phyloP scores from a whole-genome alignment of 1,139 yeast species.

The Maudiozyma humilis region DNA sequence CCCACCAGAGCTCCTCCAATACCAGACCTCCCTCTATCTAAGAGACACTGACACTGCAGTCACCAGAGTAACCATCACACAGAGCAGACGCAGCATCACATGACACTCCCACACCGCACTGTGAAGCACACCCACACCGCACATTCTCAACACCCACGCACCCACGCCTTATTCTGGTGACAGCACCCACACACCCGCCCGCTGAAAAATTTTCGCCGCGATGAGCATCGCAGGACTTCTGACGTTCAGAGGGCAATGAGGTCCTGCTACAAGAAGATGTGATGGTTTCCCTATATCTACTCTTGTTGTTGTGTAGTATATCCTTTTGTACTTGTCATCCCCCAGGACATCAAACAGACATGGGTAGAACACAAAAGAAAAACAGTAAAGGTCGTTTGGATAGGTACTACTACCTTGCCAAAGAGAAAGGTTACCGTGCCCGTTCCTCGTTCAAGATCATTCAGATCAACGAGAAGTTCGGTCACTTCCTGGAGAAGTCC shows the following conservation, averaged over 20 bases:
- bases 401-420: constrained; percentile 90
- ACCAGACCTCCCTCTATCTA: too few species aligned
- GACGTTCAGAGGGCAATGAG: neutral
- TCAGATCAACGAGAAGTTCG: constrained; percentile 93
- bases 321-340: neutral
- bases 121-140: too few species aligned
- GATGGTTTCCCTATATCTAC: neutral
- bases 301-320: neutral
- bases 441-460: constrained; percentile 95
- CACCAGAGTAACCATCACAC: too few species aligned
- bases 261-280: neutral
- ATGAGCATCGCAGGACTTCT: constrained; percentile 11
- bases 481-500: constrained; percentile 91
- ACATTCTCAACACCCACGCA: too few species aligned
- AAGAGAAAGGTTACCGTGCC: constrained; percentile 96
- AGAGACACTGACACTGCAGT: too few species aligned
- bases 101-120: too few species aligned
- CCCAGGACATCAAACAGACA: constrained; percentile 19
- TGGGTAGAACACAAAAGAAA: constrained; percentile 95
- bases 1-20: too few species aligned
- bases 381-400: constrained; percentile 98
- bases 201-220: constrained; percentile 13
- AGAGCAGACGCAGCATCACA: too few species aligned
- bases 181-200: too few species aligned
- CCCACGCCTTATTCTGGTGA: too few species aligned